A percentile compares a stretch with the other conserved stretches of the same genome.
Conservation (phyloP, 768 basidiomycete species). For the Sarcodon aspratus region DNA sequence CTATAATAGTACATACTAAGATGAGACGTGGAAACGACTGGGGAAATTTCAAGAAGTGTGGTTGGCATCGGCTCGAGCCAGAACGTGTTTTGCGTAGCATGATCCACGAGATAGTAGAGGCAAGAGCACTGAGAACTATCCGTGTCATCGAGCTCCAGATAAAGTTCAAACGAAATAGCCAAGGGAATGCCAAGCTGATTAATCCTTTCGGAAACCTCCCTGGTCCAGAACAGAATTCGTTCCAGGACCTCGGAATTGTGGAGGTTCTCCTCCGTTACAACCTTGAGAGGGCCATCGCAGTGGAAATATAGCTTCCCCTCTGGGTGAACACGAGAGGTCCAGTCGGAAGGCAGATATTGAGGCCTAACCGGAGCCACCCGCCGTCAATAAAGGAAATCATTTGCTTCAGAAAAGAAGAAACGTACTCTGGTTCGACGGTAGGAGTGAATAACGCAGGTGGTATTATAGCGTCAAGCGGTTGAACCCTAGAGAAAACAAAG, state of each 20-base stretch:
- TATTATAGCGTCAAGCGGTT: neutral
- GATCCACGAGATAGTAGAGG: constrained; percentile 48
- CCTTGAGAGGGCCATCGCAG: constrained; percentile 16
- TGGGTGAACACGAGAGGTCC: constrained; percentile 40
- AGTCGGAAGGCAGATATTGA: constrained; percentile 32
- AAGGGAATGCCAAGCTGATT: constrained; percentile 20
- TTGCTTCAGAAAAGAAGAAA: neutral
- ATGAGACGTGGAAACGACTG: constrained; percentile 38
- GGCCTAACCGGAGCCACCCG: constrained; percentile 18
- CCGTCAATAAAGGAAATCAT: neutral
- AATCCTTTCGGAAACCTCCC: constrained; percentile 21
- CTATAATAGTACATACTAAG: constrained; percentile 33
- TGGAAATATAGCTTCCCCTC: constrained; percentile 51
- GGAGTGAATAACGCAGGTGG: neutral
- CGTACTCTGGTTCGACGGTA: neutral
- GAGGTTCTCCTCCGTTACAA: constrained; percentile 50
- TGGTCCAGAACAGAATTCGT: constrained; percentile 26
- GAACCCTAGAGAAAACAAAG: neutral
- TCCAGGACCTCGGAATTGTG: constrained; percentile 23
- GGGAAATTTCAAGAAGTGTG: constrained; percentile 29
- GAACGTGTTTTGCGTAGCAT: constrained; percentile 32
- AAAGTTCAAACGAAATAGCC: constrained; percentile 35
- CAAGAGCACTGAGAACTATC: constrained; percentile 20
- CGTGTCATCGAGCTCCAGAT: constrained; percentile 30
- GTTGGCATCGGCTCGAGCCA: constrained; percentile 41